Evolutionary conservation across 345 rosid genomes (phyloP), one percentile per base, ranked within the genome.

Genomic region (Syzygium jambos): DNA sequence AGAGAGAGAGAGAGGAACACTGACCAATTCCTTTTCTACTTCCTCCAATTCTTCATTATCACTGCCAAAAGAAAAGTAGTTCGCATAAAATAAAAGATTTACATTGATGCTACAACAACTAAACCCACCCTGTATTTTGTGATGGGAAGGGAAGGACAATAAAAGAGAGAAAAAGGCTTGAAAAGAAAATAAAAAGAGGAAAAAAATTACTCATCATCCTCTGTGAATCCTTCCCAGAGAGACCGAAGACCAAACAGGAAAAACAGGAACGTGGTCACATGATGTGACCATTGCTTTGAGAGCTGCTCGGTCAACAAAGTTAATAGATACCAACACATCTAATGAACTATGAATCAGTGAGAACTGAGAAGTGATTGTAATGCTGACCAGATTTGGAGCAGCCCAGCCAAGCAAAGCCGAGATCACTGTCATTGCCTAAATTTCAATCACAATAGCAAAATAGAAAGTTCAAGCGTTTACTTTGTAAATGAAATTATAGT

Each of bases 321-420:
- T 2, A 73, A 73, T 73, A 9, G 80, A 34, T 38, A 73, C 7
- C 6, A 21, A 34, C 80, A 22, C 80, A 2, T 84, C 38, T 49
- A 84, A 29, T 55, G 59, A 56, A 38, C 38, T 25, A 41, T 41
- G 41, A 65, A 57, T 19, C 15, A 19, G n/a, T 34, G 19, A 22
- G n/a, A 29, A 61, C 34, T 86, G 21, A 51, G 52, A 51, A 22
- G 51, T 27, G 25, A 19, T 49, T 22, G 57, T 14, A 43, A 52
- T 49, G 21, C 54, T 83, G 88, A 88, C 91, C 89, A 90, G 86
- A 87, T 88, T 90, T 38, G 91, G 91, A 63, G 91, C 87, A 85
- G 89, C 90, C 91, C 89, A 90, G 29, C 90, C 91, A 56, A 90
- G 85, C 21, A 88, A 52, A 55, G 87, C 88, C 5, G 91, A 85